phyloP scores from a whole-genome alignment of 2,329 filamentous ascomycete species.

The Remersonia thermophila region DNA sequence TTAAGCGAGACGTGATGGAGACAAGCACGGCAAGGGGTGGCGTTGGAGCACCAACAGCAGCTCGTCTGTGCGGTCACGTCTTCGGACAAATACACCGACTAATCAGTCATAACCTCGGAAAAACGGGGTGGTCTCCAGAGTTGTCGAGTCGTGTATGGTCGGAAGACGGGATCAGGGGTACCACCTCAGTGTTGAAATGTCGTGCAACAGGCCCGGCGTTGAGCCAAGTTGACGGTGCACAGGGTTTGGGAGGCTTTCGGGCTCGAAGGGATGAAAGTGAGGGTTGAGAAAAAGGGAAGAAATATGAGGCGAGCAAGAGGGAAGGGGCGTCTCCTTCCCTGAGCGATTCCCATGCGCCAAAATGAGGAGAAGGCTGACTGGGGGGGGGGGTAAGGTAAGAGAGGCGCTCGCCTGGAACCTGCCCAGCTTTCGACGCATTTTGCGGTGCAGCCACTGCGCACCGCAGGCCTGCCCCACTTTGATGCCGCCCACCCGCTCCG shows the following conservation, averaged over 20 bases:
- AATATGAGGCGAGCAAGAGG: constrained; percentile 15
- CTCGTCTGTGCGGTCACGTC: no score
- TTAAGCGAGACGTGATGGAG: no score
- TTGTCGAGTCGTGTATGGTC: no score
- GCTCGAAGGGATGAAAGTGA: constrained; percentile 1
- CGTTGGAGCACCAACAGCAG: no score
- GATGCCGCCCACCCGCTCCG: constrained; percentile 1
- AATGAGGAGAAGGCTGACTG: constrained; percentile 13
- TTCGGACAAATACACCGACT: no score
- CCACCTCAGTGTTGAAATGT: constrained; percentile 4
- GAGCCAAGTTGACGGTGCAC: no score
- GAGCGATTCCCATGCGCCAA: constrained; percentile 9
- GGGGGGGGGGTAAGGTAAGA: constrained; percentile 1
- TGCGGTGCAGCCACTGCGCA: neutral
- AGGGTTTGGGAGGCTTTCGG: no score
- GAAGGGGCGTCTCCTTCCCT: constrained; percentile 14
- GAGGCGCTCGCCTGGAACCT: neutral
- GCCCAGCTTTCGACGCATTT: constrained; percentile 2
- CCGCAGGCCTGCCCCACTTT: constrained; percentile 3
- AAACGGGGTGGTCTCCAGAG: no score
- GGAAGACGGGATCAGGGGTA: no score
- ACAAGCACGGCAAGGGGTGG: no score
- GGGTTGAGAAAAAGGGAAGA: constrained; percentile 11
- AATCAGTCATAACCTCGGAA: no score
- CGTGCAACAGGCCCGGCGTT: constrained; percentile 1